Percentiles rank a stretch among this genome's conserved stretches.
Evolutionary conservation across 2,329 filamentous ascomycete genomes (phyloP).

Genomic region (Diplodia sapinea): DNA sequence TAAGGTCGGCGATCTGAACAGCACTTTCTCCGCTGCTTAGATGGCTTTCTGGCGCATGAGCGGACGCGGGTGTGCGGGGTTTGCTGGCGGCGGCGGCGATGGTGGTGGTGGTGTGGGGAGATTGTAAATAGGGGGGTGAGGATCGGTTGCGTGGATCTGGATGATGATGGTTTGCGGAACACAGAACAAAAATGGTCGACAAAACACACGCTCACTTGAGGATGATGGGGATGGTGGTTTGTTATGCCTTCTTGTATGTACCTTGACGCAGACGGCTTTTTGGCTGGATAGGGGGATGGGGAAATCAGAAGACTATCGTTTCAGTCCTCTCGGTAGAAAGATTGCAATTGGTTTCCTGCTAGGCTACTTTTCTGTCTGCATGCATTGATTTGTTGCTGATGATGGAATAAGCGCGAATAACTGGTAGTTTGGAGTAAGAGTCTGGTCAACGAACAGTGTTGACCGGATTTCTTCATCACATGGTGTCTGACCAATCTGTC

Average conservation of each 20-base stretch:
- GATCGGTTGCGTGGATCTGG: neutral
- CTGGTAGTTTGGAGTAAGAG: too few species aligned
- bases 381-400: too few species aligned
- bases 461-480: too few species aligned
- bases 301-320: neutral
- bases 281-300: neutral
- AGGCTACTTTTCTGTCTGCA: neutral
- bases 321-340: neutral
- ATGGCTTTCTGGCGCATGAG: too few species aligned
- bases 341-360: neutral
- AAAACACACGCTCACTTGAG: neutral
- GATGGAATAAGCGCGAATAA: too few species aligned
- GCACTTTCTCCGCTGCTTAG: constrained; percentile 34
- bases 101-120: neutral
- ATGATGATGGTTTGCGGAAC: neutral
- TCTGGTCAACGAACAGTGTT: too few species aligned
- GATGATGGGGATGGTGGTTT: neutral
- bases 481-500: too few species aligned
- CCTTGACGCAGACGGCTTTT: neutral
- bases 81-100: neutral
- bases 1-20: constrained; percentile 38
- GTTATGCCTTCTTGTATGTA: neutral
- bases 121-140: constrained; percentile 1
- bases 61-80: neutral
- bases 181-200: neutral